Base-by-base conservation (phyloP, 345 rosid genomes). In the Raphanus sativus region DNA sequence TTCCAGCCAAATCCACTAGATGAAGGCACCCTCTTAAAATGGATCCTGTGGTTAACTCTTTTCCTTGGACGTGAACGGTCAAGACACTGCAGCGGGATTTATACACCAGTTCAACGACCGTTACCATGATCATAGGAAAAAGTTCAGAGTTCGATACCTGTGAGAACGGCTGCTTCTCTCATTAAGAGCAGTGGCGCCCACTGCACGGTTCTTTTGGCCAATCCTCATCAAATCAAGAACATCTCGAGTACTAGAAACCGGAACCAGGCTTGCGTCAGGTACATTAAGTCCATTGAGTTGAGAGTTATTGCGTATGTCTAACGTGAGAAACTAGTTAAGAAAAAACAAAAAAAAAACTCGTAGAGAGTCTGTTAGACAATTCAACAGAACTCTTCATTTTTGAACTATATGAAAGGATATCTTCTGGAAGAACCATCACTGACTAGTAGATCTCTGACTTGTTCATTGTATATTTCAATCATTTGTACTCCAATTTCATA, bases 381-480 rank as follows among this genome's bases (percentile, higher is more conserved):
- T 68, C 3, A 50, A 75, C 5, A 54, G 6, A 34, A 38, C 34
- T 67, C 17, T 60, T 30, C 16, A 8, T 15, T 7, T 34, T 30
- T n/a, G 24, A 56, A 61, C 1, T 62, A 36, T 15, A 32, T 6
- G 1, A 74, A 84, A 88, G 97, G 98, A 94, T 94, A 94, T 95
- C 97, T 95, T 87, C 91, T 87, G 34, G 76, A 84, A 56, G 97
- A 89, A 71, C 99, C 98, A 85, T 95, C 94, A 78, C 70, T 88
- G 81, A 92, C 97, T 69, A 95, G 75, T 55, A 95, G 81, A 83
- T 92, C 99, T 72, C 98, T 75, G 65, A 95, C 99, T 90, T 94
- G 98, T 83, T 94, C 98, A 77, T 94, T 94, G 76, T 94, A 94
- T 78, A 94, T 94, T 82, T 95, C 99, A 40, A 95, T 91, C 99